phyloP scores from a whole-genome alignment of 73 alveolate genomes.

The Paraurostyla sp. region DNA sequence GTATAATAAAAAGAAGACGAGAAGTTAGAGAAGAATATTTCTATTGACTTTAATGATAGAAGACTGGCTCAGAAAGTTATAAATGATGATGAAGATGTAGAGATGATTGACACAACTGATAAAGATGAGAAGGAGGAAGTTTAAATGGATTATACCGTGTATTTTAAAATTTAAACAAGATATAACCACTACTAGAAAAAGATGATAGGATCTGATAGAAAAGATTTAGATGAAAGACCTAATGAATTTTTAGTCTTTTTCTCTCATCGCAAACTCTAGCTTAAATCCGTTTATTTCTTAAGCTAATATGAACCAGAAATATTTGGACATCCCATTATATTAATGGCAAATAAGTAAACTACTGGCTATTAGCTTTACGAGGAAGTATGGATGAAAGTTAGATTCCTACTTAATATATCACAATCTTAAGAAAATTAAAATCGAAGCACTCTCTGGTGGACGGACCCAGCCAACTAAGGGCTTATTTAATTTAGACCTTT shows the following conservation, averaged over 20 bases:
- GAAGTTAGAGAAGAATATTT: neutral
- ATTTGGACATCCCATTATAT: conserved; percentile 19
- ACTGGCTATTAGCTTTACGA: conserved; percentile 48
- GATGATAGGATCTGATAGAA: too few species aligned
- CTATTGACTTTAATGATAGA: neutral
- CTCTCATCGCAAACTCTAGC: neutral
- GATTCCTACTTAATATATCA: neutral
- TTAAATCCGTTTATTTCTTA: neutral
- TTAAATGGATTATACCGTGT: too few species aligned
- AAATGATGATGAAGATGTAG: neutral
- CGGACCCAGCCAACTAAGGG: neutral
- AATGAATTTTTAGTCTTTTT: neutral
- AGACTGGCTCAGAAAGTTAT: neutral
- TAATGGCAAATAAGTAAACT: neutral
- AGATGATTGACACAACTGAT: neutral
- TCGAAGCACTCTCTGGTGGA: conserved; percentile 25
- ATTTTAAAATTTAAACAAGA: too few species aligned
- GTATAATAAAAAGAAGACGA: neutral
- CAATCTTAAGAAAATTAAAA: neutral
- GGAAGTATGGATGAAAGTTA: conserved; percentile 21
- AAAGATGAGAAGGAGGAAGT: neutral
- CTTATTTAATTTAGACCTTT: neutral
- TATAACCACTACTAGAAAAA: too few species aligned
- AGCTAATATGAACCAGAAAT: neutral
- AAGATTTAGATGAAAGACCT: neutral